A percentile compares a stretch with the other conserved stretches of the same genome.
These are phyloP conservation scores for Bruguiera hainesii DNA, from an alignment of 441 rosid genomes.

Conservation along the genomic window DNA sequence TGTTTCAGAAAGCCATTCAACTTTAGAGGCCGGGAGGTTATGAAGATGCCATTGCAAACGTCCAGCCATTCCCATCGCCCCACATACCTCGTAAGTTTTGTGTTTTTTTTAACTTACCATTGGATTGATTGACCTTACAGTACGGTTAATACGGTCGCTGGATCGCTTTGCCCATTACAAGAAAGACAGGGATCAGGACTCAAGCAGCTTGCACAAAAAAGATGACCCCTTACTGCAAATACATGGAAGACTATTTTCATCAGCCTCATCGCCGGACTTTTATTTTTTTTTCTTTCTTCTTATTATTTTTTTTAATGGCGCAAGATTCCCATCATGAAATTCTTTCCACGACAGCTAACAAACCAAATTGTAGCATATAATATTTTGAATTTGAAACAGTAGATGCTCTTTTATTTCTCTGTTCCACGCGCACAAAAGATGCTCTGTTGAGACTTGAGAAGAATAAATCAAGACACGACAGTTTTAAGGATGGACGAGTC, in stretches of 20 bases:
- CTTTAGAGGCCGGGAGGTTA: too few species aligned
- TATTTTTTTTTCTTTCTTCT: too few species aligned
- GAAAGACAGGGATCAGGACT: neutral
- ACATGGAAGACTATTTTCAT: neutral
- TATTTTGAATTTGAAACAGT: neutral
- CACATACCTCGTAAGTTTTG: too few species aligned
- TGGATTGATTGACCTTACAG: too few species aligned
- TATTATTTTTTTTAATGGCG: neutral
- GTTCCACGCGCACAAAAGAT: neutral
- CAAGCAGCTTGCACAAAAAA: neutral
- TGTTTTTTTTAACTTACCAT: too few species aligned
- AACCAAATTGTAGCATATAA: neutral
- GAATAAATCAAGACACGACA: neutral
- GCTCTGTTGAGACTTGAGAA: neutral
- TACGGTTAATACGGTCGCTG: too few species aligned
- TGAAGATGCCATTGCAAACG: too few species aligned
- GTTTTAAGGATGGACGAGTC: too few species aligned
- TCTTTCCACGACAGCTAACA: neutral
- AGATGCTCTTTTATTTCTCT: neutral
- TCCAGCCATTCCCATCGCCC: too few species aligned
- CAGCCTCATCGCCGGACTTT: neutral
- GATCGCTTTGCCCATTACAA: neutral
- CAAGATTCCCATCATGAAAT: neutral
- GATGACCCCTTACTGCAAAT: neutral
- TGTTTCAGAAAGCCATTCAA: too few species aligned